Base-by-base conservation (phyloP, 2,329 filamentous ascomycete species). In the Fusarium tupiense region DNA sequence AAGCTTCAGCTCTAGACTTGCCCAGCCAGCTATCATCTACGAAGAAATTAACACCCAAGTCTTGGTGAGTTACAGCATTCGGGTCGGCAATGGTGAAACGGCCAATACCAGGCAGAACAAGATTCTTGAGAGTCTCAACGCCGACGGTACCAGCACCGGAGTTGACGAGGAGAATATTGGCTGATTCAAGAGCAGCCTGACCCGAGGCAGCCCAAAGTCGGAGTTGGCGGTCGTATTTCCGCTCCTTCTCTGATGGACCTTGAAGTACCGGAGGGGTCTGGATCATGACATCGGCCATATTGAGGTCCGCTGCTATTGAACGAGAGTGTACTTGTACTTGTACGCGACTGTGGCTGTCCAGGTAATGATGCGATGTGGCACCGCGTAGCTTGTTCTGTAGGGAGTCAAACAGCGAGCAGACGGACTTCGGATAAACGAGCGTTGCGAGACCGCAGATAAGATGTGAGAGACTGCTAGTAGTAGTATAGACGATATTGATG, bases 1-100 rank as follows among this genome's bases (percentile, higher is more conserved):
- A 93, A 80, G 93, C 91, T 81, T 94, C 89, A 4, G 96, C 94
- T 75, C 96, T 91, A 33, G 91, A 91, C 78, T 91, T 91, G 61
- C 95, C 95, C 43, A 97, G 81, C 73, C 91, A 92, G 56, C 88
- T 86, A 77, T 96, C 91, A 70, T 98, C 94, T 1, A 99, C 87
- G 79, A 99, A 99, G 87, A 99, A 99, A 84, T 99, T 99, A 72
- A 98, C 92, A 9, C 97, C 96, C 46, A 99, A 86, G 79, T 99
- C 96, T 47, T 91, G 87, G 76, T 97, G 92, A 3, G 86, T 87
- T n/a, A 99, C 95, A 6, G 88, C 82, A 3, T 91, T 89, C 12
- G 93, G 91, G 79, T 99, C 96, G 60, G 93, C 92, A 71, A 99
- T 97, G 2, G 94, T 97, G 82, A 98, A 99, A 33, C 91, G 90